Evolutionary conservation across 2,329 filamentous ascomycete species (phyloP).

Genomic region (Fusarium pseudocircinatum): DNA sequence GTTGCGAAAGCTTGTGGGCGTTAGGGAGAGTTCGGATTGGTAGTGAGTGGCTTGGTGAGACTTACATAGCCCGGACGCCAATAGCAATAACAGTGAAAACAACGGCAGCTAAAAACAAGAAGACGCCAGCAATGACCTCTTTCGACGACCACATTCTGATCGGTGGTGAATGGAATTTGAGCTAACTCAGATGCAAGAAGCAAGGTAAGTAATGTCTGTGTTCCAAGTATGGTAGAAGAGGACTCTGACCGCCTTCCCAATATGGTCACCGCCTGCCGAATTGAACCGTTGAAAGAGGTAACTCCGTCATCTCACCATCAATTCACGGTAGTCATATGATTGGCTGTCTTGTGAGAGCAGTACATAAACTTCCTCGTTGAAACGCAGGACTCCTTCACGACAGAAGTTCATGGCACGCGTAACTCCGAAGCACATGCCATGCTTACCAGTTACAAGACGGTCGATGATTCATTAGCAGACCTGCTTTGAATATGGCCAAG

Average conservation of each 20-base stretch:
- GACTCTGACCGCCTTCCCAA: neutral
- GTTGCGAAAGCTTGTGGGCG: slow-evolving; percentile 56
- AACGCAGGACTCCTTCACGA: neutral
- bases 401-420: neutral
- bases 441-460: neutral
- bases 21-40: neutral
- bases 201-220: neutral
- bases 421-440: neutral
- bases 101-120: slow-evolving; percentile 62
- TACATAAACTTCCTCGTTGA: neutral
- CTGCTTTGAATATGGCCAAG: neutral
- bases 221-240: neutral
- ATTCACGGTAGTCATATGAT: neutral
- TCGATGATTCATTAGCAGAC: neutral
- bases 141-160: slow-evolving; percentile 42
- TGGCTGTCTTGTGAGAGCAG: neutral
- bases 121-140: slow-evolving; percentile 57
- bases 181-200: neutral
- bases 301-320: neutral
- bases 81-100: slow-evolving; percentile 65
- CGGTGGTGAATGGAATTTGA: neutral
- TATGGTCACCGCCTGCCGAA: neutral
- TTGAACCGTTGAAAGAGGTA: neutral
- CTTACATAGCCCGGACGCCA: slow-evolving; percentile 66
- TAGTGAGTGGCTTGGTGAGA: neutral